These are phyloP conservation scores for Metarhizium album DNA, from an alignment of 2,329 filamentous ascomycete genomes.

Conservation along the genomic window DNA sequence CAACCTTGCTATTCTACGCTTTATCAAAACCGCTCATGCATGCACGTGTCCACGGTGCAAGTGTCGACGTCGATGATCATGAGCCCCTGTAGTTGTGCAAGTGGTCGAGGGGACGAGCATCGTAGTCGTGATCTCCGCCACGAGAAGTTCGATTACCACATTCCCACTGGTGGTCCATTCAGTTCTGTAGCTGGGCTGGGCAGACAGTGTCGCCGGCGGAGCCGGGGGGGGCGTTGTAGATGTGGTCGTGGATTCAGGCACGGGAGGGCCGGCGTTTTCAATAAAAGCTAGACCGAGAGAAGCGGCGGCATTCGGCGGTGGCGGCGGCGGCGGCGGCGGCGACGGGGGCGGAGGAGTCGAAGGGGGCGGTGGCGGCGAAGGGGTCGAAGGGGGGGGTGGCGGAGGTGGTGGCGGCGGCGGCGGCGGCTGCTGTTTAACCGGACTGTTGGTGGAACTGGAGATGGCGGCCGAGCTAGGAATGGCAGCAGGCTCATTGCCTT, in stretches of 20 bases:
- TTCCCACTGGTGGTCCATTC: conserved; percentile 40
- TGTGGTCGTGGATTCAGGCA: not conserved
- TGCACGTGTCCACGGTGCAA: conserved; percentile 30
- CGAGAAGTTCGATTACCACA: conserved; percentile 44
- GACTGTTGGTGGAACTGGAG: conserved; percentile 24
- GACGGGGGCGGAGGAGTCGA: no score
- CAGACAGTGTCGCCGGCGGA: conserved; percentile 12
- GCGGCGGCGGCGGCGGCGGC: no score
- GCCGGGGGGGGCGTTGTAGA: conserved; percentile 8
- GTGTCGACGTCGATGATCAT: conserved; percentile 17
- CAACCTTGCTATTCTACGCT: conserved; percentile 6
- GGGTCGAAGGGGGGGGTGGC: no score
- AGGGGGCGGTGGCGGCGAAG: no score
- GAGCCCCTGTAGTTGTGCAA: conserved; percentile 14
- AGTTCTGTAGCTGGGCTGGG: conserved; percentile 33
- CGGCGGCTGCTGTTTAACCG: conserved; percentile 24
- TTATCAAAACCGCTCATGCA: conserved; percentile 16
- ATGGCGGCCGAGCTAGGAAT: not conserved
- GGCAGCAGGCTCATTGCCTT: not conserved
- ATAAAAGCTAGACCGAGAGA: conserved; percentile 34
- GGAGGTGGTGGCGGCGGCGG: no score
- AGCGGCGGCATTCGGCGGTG: conserved; percentile 20
- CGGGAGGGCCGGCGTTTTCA: conserved; percentile 10
- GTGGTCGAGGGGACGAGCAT: conserved; percentile 30
- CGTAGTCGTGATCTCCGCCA: conserved; percentile 47